phyloP scores from a whole-genome alignment of 805 yeast species.

The Zygosaccharomyces gambellarensis region DNA sequence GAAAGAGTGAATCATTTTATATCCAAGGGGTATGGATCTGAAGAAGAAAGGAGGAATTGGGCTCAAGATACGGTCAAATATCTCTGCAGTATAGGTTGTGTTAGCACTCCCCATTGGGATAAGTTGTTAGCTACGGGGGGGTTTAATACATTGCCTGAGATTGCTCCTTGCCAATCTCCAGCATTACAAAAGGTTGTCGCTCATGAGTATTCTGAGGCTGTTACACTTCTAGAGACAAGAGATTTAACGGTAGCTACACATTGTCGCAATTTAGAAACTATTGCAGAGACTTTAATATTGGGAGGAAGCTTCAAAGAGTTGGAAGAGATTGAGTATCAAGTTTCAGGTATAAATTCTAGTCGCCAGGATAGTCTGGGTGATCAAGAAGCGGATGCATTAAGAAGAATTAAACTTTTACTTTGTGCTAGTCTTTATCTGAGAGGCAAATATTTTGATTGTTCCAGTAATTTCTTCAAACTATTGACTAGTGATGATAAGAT shows the following conservation, averaged over 20 bases:
- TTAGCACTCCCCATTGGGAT: constrained; percentile 18
- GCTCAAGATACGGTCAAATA: constrained; percentile 16
- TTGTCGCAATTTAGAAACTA: constrained; percentile 18
- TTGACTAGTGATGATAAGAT: constrained; percentile 15
- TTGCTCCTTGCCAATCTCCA: background rate
- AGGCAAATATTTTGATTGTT: constrained; percentile 24
- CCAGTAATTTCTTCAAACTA: constrained; percentile 17
- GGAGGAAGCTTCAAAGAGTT: constrained; percentile 18
- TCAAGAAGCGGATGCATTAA: constrained; percentile 14
- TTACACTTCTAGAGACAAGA: constrained; percentile 18
- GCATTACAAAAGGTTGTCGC: constrained; percentile 15
- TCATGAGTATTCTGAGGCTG: constrained; percentile 25
- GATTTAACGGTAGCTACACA: constrained; percentile 5
- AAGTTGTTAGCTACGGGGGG: constrained; percentile 9
- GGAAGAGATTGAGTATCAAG: constrained; percentile 25
- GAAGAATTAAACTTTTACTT: constrained; percentile 15
- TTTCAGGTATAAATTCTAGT: constrained; percentile 7
- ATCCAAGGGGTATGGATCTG: constrained; percentile 3
- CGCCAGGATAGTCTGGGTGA: background rate
- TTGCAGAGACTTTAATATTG: constrained; percentile 17
- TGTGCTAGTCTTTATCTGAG: constrained; percentile 19
- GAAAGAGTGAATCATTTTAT: constrained; percentile 21
- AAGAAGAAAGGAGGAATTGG: constrained; percentile 9
- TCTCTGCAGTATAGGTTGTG: constrained; percentile 10
- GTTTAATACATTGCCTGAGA: constrained; percentile 2